Percentiles rank a stretch among this genome's conserved stretches.
Evolutionary conservation across 768 basidiomycete genomes (phyloP).

Genomic region (Suillus placidus): DNA sequence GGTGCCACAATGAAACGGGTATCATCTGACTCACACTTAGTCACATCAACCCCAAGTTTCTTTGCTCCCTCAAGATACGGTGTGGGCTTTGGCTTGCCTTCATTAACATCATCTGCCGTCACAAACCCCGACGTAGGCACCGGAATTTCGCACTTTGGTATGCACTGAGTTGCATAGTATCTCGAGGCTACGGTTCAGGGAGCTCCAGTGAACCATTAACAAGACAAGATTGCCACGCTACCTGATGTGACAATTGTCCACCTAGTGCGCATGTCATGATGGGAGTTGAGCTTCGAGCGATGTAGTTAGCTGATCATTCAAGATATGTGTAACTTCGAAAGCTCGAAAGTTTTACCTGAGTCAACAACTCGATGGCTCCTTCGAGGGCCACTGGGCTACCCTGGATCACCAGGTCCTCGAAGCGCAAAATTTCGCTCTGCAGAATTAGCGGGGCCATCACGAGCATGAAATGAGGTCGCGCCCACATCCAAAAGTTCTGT

Average conservation of each 20-base stretch:
- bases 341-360: slow-evolving; percentile 42
- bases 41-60: slow-evolving; percentile 55
- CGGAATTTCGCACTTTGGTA: slow-evolving; percentile 63
- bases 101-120: slow-evolving; percentile 64
- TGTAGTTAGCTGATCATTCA: neutral
- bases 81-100: slow-evolving; percentile 76
- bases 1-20: neutral
- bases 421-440: slow-evolving; percentile 71
- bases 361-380: slow-evolving; percentile 61
- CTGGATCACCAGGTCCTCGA: slow-evolving; percentile 76
- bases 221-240: slow-evolving; percentile 16
- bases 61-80: slow-evolving; percentile 83
- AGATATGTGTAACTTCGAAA: slow-evolving; percentile 4
- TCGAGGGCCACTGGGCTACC: slow-evolving; percentile 60
- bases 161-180: slow-evolving; percentile 68
- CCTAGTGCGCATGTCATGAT: slow-evolving; percentile 22
- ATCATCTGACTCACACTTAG: slow-evolving; percentile 49
- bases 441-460: slow-evolving; percentile 4
- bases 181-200: slow-evolving; percentile 58
- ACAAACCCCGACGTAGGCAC: slow-evolving; percentile 62
- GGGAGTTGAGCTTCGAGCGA: slow-evolving; percentile 21
- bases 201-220: neutral
- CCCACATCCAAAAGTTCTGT: slow-evolving; percentile 58
- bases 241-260: slow-evolving; percentile 92
- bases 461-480: slow-evolving; percentile 21